Conservation (phyloP, 192 early-diverging fungal species). For the Backusella macrospora region DNA sequence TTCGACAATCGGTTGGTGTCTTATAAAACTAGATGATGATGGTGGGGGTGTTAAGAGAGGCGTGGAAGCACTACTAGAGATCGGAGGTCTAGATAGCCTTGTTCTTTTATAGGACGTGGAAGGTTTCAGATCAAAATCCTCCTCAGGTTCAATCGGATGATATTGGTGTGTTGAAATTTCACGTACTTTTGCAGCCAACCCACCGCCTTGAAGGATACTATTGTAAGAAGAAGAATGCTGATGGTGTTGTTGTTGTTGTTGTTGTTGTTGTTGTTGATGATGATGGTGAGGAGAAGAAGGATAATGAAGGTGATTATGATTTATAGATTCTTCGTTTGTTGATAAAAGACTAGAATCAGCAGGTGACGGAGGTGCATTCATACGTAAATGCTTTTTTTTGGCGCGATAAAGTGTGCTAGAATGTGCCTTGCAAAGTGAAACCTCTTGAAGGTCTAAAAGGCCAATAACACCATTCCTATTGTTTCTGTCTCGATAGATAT, state of each 20-base stretch:
- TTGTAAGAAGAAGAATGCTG: not conserved
- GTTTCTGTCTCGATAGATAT: conserved; percentile 28
- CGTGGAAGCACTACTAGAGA: conserved; percentile 17
- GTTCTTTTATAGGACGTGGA: conserved; percentile 36
- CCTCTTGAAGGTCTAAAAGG: conserved; percentile 28
- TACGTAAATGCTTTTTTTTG: conserved; percentile 33
- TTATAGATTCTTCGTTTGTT: conserved; percentile 3
- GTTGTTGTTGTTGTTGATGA: too few species aligned
- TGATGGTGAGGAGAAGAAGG: too few species aligned
- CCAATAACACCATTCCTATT: conserved; percentile 24
- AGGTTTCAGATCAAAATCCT: conserved; percentile 23
- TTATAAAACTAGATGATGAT: not conserved
- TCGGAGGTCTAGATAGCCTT: conserved; percentile 7
- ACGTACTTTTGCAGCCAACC: conserved; percentile 24
- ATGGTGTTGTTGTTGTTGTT: not conserved
- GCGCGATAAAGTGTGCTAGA: conserved; percentile 44
- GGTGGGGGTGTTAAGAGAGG: not conserved
- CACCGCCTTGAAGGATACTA: conserved; percentile 1
- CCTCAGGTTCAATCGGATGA: conserved; percentile 12
- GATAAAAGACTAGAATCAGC: conserved; percentile 15
- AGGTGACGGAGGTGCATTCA: conserved; percentile 22
- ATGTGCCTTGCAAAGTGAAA: conserved; percentile 47
- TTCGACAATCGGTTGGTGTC: not conserved
- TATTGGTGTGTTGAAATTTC: conserved; percentile 18
- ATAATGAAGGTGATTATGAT: conserved; percentile 11